phyloP scores from a whole-genome alignment of 73 alveolate species.

The Breviolum minutum region DNA sequence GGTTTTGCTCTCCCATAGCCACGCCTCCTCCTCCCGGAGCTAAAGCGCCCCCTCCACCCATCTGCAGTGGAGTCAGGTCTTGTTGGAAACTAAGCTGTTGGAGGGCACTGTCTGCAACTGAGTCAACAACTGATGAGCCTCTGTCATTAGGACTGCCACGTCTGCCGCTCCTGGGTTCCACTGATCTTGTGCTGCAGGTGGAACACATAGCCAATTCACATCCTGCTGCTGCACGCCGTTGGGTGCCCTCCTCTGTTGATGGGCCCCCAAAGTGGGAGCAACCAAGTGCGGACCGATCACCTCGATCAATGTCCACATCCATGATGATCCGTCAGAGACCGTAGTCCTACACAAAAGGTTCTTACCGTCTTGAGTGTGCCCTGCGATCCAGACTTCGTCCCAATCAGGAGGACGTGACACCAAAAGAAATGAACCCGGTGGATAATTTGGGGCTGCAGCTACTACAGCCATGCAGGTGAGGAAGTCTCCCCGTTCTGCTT shows the following conservation, averaged over 20 bases:
- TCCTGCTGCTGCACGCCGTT: neutral
- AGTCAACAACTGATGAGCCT: neutral
- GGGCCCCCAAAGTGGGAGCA: neutral
- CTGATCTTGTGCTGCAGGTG: neutral
- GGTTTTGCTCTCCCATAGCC: neutral
- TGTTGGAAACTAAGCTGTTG: neutral
- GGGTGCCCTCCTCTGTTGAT: neutral
- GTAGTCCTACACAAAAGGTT: neutral
- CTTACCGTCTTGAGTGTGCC: neutral
- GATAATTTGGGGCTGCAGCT: neutral
- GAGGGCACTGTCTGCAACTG: neutral
- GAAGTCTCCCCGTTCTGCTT: neutral
- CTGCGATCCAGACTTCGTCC: neutral
- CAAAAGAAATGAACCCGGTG: neutral
- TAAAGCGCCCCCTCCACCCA: too few relatives aligned
- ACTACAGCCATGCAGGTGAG: constrained; percentile 12
- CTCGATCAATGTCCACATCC: neutral
- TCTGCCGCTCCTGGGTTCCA: neutral
- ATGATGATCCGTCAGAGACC: neutral
- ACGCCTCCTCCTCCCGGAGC: neutral
- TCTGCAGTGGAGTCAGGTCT: neutral
- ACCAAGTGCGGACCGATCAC: neutral
- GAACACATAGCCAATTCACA: neutral
- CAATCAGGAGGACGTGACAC: neutral
- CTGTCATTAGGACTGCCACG: neutral